These are phyloP conservation scores for Fusarium sp. DNA, from an alignment of 2,329 filamentous ascomycete genomes.

Conservation along the genomic window DNA sequence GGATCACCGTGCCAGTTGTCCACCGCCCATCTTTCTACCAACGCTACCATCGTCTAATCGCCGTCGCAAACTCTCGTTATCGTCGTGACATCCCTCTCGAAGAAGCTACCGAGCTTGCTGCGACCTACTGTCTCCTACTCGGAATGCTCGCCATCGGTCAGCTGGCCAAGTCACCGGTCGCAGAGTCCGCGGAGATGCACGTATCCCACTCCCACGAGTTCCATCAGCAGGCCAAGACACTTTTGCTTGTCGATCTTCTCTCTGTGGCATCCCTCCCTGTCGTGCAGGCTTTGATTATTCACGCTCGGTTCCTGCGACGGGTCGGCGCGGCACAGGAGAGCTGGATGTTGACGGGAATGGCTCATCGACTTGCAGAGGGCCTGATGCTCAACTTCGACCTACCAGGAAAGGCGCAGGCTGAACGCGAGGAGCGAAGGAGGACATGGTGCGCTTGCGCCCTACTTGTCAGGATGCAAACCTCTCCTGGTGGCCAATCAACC, in stretches of 20 bases:
- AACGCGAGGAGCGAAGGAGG: slow-evolving; percentile 46
- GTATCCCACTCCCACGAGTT: slow-evolving; percentile 41
- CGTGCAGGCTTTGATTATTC: slow-evolving; percentile 48
- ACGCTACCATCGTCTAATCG: slow-evolving; percentile 49
- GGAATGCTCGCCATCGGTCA: slow-evolving; percentile 50
- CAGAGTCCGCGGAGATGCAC: slow-evolving; percentile 23
- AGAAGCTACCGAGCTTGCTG: slow-evolving; percentile 48
- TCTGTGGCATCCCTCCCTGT: slow-evolving; percentile 43
- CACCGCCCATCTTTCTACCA: slow-evolving; percentile 47
- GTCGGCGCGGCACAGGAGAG: slow-evolving; percentile 40
- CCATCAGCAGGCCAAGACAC: slow-evolving; percentile 44
- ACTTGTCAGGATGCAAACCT: slow-evolving; percentile 43
- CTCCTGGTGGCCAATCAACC: slow-evolving; percentile 24
- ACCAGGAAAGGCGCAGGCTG: slow-evolving; percentile 42
- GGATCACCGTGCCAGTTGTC: slow-evolving; percentile 46
- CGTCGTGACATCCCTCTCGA: slow-evolving; percentile 49
- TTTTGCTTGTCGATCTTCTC: slow-evolving; percentile 45
- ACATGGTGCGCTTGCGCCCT: slow-evolving; percentile 49
- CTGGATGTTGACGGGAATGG: slow-evolving; percentile 47
- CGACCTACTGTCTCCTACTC: slow-evolving; percentile 45
- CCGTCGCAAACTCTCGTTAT: slow-evolving; percentile 49
- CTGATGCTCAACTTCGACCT: slow-evolving; percentile 45
- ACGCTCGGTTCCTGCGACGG: slow-evolving; percentile 45
- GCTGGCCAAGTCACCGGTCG: slow-evolving; percentile 26
- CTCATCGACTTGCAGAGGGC: slow-evolving; percentile 47